Evolutionary conservation across 1,284 basidiomycete species (phyloP), one percentile per base, ranked within the genome.

Genomic region (Crucibulum parvulum): DNA sequence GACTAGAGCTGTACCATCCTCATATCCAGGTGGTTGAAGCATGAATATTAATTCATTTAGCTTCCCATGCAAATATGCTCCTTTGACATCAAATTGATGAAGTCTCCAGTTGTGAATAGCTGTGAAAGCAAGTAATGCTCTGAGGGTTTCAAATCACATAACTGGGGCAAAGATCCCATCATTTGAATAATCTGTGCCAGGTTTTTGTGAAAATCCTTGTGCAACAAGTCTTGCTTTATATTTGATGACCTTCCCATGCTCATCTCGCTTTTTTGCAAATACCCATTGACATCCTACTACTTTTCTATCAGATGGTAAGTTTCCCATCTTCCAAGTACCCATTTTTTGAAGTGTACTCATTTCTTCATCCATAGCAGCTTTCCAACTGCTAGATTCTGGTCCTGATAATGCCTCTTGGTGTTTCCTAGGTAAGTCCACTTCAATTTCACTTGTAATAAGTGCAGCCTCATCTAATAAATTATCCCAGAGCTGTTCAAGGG

Each of bases 141-240:
- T 58, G 4, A 81, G 61, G 0, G 76, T 69, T 69, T 67, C 60
- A 16, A 74, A 67, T 31, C 69, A 59, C 43, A 72, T 73, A 0
- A 78, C 72, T 1, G 78, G 80, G 1, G 78, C 62, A 58, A 72
- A 80, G 1, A 75, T 79, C 11, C 57, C 62, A 34, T 62, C 56
- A 31, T 79, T 62, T 16, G 70, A 64, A 63, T 73, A 84, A 51
- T 72, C 68, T 3, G 60, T 64, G 1, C 69, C 68, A n/a, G 60
- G 62, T 9, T 64, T 62, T 59, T 71, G 69, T 1, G 59, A 59
- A 38, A 66, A 72, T 2, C 69, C 70, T 53, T 66, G 58, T 0
- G 64, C 66, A 1, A 72, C 66, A 3, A 72, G 61, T 15, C 66
- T 24, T 7, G 67, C 69, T 51, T 72, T 72, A 62, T 66, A 67